These are phyloP conservation scores for Phoma herbarum DNA, from an alignment of 2,329 filamentous ascomycete genomes.

Conservation along the genomic window DNA sequence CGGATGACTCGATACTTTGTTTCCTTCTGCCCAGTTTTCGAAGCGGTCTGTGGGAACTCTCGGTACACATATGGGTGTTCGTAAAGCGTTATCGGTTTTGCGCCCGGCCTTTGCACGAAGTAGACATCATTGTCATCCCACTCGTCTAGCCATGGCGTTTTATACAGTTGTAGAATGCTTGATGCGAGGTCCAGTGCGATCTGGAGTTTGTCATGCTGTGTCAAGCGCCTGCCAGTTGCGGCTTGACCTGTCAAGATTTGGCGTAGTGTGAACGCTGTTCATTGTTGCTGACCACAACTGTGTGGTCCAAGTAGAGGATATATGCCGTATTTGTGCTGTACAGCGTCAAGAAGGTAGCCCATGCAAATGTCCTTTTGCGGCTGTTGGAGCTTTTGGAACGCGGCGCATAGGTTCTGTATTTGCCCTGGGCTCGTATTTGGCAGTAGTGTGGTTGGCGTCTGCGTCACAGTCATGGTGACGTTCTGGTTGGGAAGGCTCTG, in stretches of 20 bases:
- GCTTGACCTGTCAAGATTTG: background rate
- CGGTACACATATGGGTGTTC: background rate
- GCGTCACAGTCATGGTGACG: no score
- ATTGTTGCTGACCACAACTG: no score
- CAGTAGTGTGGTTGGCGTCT: no score
- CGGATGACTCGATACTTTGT: constrained; percentile 24
- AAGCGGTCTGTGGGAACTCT: background rate
- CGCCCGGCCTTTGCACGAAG: background rate
- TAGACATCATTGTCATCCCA: background rate
- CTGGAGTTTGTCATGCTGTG: background rate
- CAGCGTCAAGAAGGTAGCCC: background rate
- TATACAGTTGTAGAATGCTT: background rate
- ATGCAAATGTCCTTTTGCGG: background rate
- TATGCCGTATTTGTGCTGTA: no score
- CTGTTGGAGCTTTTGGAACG: no score
- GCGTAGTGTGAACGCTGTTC: background rate
- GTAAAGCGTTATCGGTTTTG: background rate
- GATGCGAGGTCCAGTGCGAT: background rate
- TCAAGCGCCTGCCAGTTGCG: background rate
- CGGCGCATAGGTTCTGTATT: no score
- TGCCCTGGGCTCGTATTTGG: no score
- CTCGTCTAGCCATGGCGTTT: background rate
- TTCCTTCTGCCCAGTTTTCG: no score
- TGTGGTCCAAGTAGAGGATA: no score
- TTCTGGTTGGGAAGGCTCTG: no score